Evolutionary conservation across 768 basidiomycete species (phyloP).

Genomic region (Termitomyces sp.): DNA sequence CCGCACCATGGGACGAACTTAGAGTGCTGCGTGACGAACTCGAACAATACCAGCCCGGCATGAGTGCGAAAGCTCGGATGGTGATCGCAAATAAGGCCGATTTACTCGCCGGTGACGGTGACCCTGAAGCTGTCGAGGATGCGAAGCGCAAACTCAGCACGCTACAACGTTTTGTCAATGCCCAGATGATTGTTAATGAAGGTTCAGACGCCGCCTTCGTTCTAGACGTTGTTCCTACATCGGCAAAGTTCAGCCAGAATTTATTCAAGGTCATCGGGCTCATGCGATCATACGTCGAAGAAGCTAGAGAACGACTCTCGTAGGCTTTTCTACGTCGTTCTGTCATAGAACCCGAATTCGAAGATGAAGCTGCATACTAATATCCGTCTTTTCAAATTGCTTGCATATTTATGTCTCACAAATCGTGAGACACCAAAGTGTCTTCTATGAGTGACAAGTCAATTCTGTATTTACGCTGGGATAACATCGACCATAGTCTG

Average conservation of each 20-base stretch:
- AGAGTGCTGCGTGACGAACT: constrained; percentile 72
- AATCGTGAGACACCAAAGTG: background rate
- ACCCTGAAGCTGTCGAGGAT: constrained; percentile 39
- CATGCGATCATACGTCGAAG: constrained; percentile 61
- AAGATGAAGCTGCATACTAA: background rate
- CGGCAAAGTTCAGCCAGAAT: constrained; percentile 85
- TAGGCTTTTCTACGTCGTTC: background rate
- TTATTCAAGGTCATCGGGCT: constrained; percentile 59
- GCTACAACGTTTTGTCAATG: constrained; percentile 51
- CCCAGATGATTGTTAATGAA: constrained; percentile 31
- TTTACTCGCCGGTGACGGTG: constrained; percentile 51
- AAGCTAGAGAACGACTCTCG: constrained; percentile 20
- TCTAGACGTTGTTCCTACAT: constrained; percentile 74
- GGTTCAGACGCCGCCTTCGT: constrained; percentile 16
- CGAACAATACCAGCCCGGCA: constrained; percentile 72
- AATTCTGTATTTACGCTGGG: background rate
- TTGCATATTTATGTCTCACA: background rate
- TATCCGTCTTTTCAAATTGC: background rate
- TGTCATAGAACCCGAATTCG: background rate
- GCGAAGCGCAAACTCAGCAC: constrained; percentile 51
- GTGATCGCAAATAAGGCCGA: constrained; percentile 97
- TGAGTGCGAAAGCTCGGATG: constrained; percentile 71
- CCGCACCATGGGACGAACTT: constrained; percentile 76
- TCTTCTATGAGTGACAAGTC: background rate
- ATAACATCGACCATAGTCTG: background rate